phyloP scores from a whole-genome alignment of 305 asterid species.

The Plantago coronopus region DNA sequence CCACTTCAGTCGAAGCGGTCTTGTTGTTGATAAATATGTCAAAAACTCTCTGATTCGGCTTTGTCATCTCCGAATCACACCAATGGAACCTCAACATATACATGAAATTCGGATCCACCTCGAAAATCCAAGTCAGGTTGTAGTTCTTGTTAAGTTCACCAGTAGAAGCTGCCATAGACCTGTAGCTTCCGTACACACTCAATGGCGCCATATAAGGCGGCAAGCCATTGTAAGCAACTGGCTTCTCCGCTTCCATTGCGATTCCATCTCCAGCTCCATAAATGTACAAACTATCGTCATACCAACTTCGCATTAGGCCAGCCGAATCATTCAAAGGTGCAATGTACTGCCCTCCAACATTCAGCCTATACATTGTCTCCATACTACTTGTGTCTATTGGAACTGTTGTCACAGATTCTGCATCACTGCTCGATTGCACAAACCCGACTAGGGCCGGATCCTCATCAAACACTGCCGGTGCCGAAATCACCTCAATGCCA shows the following conservation, averaged over 20 bases:
- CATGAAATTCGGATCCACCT: conserved; percentile 63
- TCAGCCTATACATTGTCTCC: conserved; percentile 66
- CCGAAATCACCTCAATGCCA: conserved; percentile 64
- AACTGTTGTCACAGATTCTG: conserved; percentile 29
- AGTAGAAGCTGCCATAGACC: conserved; percentile 57
- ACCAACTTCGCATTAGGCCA: conserved; percentile 82
- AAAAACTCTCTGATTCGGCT: conserved; percentile 58
- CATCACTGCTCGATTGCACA: conserved; percentile 16
- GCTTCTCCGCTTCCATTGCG: conserved; percentile 26
- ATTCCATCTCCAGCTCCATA: conserved; percentile 49
- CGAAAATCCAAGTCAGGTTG: conserved; percentile 76
- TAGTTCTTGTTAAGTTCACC: conserved; percentile 35
- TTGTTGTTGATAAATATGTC: conserved; percentile 54
- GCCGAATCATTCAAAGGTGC: conserved; percentile 56
- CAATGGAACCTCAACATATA: conserved; percentile 81
- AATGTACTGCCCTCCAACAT: conserved; percentile 70
- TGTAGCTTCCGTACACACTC: conserved; percentile 45
- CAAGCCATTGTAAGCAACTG: conserved; percentile 35
- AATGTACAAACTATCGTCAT: conserved; percentile 63
- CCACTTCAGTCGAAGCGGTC: conserved; percentile 45
- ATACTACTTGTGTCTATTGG: conserved; percentile 37
- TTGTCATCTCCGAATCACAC: conserved; percentile 64
- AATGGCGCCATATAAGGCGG: conserved; percentile 58
- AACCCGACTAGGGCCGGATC: conserved; percentile 40
- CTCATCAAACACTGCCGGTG: conserved; percentile 42